A percentile compares a stretch with the other conserved stretches of the same genome.
Evolutionary conservation across 768 basidiomycete species (phyloP).

Genomic region (Kwoniella botswanensis): DNA sequence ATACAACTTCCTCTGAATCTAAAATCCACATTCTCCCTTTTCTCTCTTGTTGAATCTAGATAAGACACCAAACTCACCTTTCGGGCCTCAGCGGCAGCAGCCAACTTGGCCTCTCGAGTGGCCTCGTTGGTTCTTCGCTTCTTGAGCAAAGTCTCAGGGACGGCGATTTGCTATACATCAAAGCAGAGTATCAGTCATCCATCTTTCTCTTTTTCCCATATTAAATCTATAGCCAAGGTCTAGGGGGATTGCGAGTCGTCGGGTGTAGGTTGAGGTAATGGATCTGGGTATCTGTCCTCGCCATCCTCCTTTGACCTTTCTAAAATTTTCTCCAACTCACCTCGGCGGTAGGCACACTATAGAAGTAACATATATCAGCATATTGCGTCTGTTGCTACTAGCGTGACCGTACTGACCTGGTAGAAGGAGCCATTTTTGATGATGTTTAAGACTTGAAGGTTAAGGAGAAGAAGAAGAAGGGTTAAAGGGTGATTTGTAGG

Average conservation of each 20-base stretch:
- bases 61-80: slow-evolving; percentile 68
- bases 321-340: slow-evolving; percentile 36
- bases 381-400: not conserved
- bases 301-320: slow-evolving; percentile 10
- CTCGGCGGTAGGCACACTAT: slow-evolving; percentile 51
- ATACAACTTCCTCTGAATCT: not conserved
- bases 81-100: slow-evolving; percentile 78
- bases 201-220: not conserved
- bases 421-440: slow-evolving; percentile 55
- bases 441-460: slow-evolving; percentile 35
- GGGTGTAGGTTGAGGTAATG: not conserved
- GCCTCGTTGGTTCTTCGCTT: slow-evolving; percentile 98
- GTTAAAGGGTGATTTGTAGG: not conserved
- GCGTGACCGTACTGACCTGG: slow-evolving; percentile 38
- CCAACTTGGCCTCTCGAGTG: slow-evolving; percentile 89
- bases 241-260: not conserved
- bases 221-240: too few relatives aligned
- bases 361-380: slow-evolving; percentile 6
- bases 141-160: slow-evolving; percentile 99
- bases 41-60: not conserved
- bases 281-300: not conserved
- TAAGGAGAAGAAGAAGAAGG: slow-evolving; percentile 25
- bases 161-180: slow-evolving; percentile 68
- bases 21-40: not conserved
- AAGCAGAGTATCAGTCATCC: slow-evolving; percentile 10